phyloP scores from a whole-genome alignment of 31 red algal genomes.

The Odonthalia washingtoniensis region DNA sequence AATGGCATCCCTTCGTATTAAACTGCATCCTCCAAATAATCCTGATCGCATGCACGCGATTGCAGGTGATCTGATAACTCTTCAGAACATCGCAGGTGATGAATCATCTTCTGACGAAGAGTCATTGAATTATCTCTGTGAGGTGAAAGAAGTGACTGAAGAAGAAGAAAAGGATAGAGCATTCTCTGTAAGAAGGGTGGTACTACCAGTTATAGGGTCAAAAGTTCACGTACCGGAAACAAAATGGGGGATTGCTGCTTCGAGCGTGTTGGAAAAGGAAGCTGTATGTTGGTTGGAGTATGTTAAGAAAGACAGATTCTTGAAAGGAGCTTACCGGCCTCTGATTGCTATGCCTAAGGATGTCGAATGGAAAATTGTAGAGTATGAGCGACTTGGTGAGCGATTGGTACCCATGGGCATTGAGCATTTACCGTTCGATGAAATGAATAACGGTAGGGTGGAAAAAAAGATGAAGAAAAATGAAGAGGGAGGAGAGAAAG shows the following conservation, averaged over 20 bases:
- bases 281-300: slow-evolving; percentile 56
- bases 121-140: slow-evolving; percentile 37
- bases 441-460: background rate
- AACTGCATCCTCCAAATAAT: slow-evolving; percentile 21
- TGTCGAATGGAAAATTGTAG: slow-evolving; percentile 63
- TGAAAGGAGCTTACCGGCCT: slow-evolving; percentile 83
- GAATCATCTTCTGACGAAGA: background rate
- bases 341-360: slow-evolving; percentile 62
- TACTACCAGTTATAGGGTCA: slow-evolving; percentile 79
- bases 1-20: slow-evolving; percentile 86
- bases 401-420: slow-evolving; percentile 25
- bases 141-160: slow-evolving; percentile 61
- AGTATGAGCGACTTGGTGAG: slow-evolving; percentile 39
- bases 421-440: background rate
- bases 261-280: slow-evolving; percentile 53
- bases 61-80: slow-evolving; percentile 81
- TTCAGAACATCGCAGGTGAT: slow-evolving; percentile 28
- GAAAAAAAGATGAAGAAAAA: background rate
- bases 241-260: slow-evolving; percentile 26
- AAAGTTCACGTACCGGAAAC: slow-evolving; percentile 57
- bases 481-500: too few species aligned
- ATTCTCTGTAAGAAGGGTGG: slow-evolving; percentile 60
- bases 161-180: slow-evolving; percentile 67
- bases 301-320: slow-evolving; percentile 12
- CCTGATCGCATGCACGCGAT: slow-evolving; percentile 42